Evolutionary conservation across 768 basidiomycete species (phyloP).

Genomic region (Cyclocybe aegerita): DNA sequence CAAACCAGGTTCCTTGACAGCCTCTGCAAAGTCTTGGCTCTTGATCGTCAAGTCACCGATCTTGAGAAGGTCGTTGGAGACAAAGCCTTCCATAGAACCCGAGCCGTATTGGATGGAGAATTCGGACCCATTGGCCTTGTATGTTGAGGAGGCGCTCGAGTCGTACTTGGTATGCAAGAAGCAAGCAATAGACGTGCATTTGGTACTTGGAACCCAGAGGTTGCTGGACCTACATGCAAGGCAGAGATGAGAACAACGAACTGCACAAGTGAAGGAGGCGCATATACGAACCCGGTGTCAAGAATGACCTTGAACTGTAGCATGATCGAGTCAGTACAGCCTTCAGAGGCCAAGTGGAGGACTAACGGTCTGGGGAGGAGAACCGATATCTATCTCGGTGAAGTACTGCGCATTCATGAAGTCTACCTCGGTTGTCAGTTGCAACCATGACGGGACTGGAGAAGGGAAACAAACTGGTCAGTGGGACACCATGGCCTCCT

Average conservation of each 20-base stretch:
- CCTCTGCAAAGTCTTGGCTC: conserved; percentile 89
- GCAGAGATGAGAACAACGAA: neutral
- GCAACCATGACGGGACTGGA: neutral
- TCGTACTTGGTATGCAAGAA: conserved; percentile 96
- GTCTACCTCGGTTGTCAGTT: conserved; percentile 47
- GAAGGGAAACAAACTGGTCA: conserved; percentile 68
- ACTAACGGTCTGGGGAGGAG: conserved; percentile 77
- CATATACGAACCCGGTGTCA: conserved; percentile 73
- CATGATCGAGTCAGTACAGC: conserved; percentile 1
- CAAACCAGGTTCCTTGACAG: conserved; percentile 93
- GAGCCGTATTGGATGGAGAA: conserved; percentile 95
- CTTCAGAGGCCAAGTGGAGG: neutral
- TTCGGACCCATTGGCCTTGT: conserved; percentile 85
- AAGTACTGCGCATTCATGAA: conserved; percentile 99
- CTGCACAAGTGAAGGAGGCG: neutral
- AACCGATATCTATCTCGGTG: conserved; percentile 81
- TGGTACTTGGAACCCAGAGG: conserved; percentile 86
- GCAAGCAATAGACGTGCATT: conserved; percentile 88
- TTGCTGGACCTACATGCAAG: conserved; percentile 68
- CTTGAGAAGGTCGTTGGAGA: conserved; percentile 76
- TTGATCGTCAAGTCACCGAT: conserved; percentile 84
- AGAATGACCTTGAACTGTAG: conserved; percentile 88
- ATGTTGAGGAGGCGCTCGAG: conserved; percentile 70
- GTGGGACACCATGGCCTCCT: conserved; percentile 84
- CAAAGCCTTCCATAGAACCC: conserved; percentile 95